Percentiles rank a stretch among this genome's conserved stretches.
Conservation (phyloP, 306 rosid species). For the Ormosia semicastrata region DNA sequence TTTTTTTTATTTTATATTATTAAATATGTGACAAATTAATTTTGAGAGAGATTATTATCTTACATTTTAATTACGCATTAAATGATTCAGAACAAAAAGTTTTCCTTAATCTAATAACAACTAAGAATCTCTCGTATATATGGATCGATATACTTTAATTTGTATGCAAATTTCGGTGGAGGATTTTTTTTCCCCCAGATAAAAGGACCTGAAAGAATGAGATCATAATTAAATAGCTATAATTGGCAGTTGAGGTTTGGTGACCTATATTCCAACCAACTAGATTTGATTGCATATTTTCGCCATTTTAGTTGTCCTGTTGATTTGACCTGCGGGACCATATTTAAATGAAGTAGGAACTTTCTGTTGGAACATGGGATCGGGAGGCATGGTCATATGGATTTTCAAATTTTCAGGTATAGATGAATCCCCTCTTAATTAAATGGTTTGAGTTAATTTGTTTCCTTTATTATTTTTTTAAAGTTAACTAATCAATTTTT, state of each 20-base stretch:
- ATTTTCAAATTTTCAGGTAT: background rate
- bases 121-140: no score
- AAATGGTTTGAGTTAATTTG: no score
- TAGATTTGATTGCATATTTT: conserved; percentile 38
- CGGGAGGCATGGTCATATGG: background rate
- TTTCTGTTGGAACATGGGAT: background rate
- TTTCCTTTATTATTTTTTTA: no score
- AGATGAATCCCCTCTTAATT: no score
- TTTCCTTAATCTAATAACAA: no score
- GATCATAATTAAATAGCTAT: conserved; percentile 43
- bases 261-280: conserved; percentile 62
- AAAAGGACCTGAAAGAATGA: conserved; percentile 3
- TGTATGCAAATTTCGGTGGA: conserved; percentile 40
- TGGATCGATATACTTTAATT: background rate
- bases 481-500: no score
- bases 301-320: background rate
- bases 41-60: no score
- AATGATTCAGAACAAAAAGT: no score
- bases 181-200: background rate
- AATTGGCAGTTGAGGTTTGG: conserved; percentile 69
- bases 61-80: no score
- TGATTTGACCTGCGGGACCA: background rate
- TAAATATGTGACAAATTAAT: no score
- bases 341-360: background rate
- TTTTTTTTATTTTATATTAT: no score